Evolutionary conservation across 441 rosid genomes (phyloP), one percentile per base, ranked within the genome.

Genomic region (Populus tomentosa): DNA sequence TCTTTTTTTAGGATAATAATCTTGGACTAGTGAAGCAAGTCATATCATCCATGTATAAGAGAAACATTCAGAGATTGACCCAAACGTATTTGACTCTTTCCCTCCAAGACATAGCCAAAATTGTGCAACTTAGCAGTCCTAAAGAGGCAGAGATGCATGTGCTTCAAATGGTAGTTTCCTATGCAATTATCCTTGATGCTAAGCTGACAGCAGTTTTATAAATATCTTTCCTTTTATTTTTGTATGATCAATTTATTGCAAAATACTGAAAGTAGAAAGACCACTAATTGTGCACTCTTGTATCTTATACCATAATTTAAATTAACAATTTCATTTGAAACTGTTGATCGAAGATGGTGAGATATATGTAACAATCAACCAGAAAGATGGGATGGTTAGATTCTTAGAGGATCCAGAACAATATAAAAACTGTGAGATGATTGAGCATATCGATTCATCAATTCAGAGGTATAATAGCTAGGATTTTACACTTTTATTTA

Each of bases 61-160:
- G 24, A 24, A 72, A 94, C 86, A 96, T 96, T 79, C 95, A 93
- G 88, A 90, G 94, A 79, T 83, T 93, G 89, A 96, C 98, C 30
- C 98, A 90, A 81, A 93, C 92, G 42, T 96, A 94, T 88, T 81
- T 96, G 87, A 96, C 99, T 74, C 89, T 96, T 75, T 94, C 99
- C 56, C 97, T 94, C 74, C 91, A 96, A 90, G 99, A 93, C 77
- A 96, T 90, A 80, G 98, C 98, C 76, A 88, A 84, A 84, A 89
- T 86, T 33, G 98, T 96, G 84, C 92, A 90, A 79, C 87, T 96
- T 76, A 87, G 75, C 75, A 84, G 89, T 76, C 82, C 97, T 6
- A 96, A 94, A 85, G 98, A 92, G 87, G 99, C 97, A 23, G 99
- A 96, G 85, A 94, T 89, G 95, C 99, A 90, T 84, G 98, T 96